Conservation (phyloP, 495 filamentous ascomycete genomes). For the Neurospora sp. region DNA sequence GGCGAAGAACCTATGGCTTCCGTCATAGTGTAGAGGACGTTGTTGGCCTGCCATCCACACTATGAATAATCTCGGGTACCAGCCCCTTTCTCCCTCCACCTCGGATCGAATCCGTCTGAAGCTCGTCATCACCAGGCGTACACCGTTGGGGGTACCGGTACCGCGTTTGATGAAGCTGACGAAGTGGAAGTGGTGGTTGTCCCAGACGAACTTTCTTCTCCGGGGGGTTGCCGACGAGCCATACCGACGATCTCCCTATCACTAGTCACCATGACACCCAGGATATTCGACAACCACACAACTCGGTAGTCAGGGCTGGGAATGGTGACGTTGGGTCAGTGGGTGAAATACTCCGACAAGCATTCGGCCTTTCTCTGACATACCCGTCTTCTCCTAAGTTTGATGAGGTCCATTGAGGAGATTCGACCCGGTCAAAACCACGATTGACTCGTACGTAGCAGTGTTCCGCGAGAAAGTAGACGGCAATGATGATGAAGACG, state of each 20-base stretch:
- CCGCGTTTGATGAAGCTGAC: neutral
- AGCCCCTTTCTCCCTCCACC: neutral
- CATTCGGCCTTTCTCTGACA: neutral
- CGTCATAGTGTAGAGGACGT: neutral
- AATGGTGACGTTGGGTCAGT: neutral
- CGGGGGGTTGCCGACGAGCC: neutral
- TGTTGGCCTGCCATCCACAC: neutral
- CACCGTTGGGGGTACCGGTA: neutral
- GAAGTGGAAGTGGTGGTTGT: neutral
- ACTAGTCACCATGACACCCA: neutral
- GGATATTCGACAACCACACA: neutral
- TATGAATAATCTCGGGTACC: neutral
- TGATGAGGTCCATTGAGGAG: neutral
- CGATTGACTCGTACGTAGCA: neutral
- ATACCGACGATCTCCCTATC: neutral
- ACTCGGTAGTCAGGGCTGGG: neutral
- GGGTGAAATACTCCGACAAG: neutral
- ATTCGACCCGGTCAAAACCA: neutral
- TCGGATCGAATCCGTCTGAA: neutral
- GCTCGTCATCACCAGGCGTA: neutral
- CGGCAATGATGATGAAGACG: neutral
- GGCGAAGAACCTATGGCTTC: neutral
- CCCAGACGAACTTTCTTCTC: neutral
- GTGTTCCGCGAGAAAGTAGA: neutral
- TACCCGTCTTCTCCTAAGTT: neutral